Evolutionary conservation across 2,329 filamentous ascomycete species (phyloP), one percentile per base, ranked within the genome.

Genomic region (Cercospora canescens): DNA sequence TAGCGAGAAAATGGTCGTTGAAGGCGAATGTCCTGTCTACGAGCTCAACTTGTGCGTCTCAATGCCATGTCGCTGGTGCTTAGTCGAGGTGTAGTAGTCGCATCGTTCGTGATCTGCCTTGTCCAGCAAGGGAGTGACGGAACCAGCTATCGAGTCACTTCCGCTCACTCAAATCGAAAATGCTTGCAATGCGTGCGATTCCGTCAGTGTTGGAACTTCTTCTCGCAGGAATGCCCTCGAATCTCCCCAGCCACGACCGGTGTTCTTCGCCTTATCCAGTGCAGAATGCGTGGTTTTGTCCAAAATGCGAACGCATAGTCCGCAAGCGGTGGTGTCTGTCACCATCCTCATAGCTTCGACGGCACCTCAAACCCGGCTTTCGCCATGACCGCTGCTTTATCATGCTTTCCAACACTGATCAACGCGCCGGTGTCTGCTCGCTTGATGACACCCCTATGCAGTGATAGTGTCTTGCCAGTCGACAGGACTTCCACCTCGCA

Each of bases 401-500:
- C 71, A 63, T 79, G 77, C 67, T 78, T 76, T 37, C 76, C 77
- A 30, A 74, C 76, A 67, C 73, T 76, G 55, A 77, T 68, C 3
- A 78, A 58, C n/a, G 69, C 72, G 5, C 77, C 77, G 69, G 74
- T 74, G 16, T 74, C 73, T 59, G 76, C 73, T 63, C 75, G 69
- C 70, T 76, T 78, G 67, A 84, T 81, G 11, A 76, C 72, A 2
- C 80, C 82, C 65, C 73, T 78, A 18, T 78, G 73, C 7, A 80
- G 70, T 1, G 78, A 80, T 66, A 81, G 71, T 11, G 73, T 75
- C 72, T 80, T 81, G 9, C 82, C 82, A 30, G 81, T 70, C 72
- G 80, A 76, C 63, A 83, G 77, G 4, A 83, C 78, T 72, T 81
- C 78, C 66, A 79, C 79, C 68, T 82, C 81, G 28, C 83, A 75